Percentiles rank a stretch among this genome's conserved stretches.
phyloP scores from a whole-genome alignment of 345 rosid species.

The Gossypium herbaceum region DNA sequence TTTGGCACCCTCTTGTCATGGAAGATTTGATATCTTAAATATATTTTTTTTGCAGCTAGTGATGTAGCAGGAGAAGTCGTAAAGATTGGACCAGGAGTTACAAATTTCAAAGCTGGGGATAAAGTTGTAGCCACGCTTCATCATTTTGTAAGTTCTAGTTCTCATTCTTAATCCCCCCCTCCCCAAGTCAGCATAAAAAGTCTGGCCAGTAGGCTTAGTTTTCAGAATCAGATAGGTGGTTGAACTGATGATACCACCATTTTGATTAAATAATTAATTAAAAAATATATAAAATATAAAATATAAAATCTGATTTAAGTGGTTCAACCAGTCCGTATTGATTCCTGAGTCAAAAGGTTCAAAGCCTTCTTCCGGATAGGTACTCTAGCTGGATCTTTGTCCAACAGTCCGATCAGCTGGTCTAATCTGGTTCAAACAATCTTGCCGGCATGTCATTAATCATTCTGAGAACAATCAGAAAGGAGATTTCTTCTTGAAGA shows the following conservation, averaged over 20 bases:
- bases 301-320: no score
- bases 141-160: slow-evolving; percentile 34
- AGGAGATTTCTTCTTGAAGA: not conserved
- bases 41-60: slow-evolving; percentile 36
- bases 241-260: no score
- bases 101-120: slow-evolving; percentile 64
- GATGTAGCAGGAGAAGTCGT: slow-evolving; percentile 83
- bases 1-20: not conserved
- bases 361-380: no score
- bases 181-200: not conserved
- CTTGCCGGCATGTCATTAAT: not conserved
- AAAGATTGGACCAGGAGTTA: slow-evolving; percentile 56
- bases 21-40: not conserved
- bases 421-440: no score
- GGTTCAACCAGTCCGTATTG: no score
- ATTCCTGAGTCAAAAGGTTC: no score
- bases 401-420: no score
- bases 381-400: no score
- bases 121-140: slow-evolving; percentile 66
- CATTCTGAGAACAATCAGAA: not conserved
- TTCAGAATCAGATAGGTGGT: not conserved
- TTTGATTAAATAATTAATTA: no score
- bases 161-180: not conserved
- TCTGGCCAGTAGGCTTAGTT: not conserved
- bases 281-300: no score